Evolutionary conservation across 805 yeast species (phyloP), one percentile per base, ranked within the genome.

Genomic region (Scheffersomyces stipitis): DNA sequence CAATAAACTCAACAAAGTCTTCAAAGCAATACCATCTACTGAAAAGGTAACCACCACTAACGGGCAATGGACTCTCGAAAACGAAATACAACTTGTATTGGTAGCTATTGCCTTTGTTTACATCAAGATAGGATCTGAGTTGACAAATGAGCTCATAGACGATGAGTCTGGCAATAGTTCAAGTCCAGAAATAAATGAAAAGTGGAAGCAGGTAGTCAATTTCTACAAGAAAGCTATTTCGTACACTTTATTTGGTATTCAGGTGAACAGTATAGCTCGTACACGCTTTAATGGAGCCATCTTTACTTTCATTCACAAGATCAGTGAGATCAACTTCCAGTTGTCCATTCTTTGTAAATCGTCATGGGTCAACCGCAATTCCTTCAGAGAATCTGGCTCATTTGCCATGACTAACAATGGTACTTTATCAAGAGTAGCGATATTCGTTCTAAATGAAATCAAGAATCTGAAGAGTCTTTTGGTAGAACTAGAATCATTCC

Each of bases 351-450:
- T 69, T 27, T 54, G 64, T 23, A 69, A 69, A 42, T 60, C 60
- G 15, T 58, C 67, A 10, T 64, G 71, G 70, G 31, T 56, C 15
- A 66, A 63, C 42, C 45, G 75, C 26, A 45, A 40, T 27, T 33
- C 40, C 7, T 34, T 36, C 15, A 37, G 33, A 12, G 26, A 31
- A 28, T 30, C 33, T 14, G 34, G 40, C 6, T 26, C 42, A 12
- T 33, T 45, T 12, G 31, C 34, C n/a, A 41, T 54, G 14, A 40
- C 57, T 37, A 56, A 62, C 28, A 63, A 69, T 43, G 70, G 75
- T 2, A 65, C 69, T 1, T 48, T 74, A n/a, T 57, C 73, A 10
- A 52, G 76, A 38, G 73, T 74, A 8, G 66, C 77, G 3, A 62
- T 74, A 1, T 69, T 49, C 47, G 50, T 68, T 4, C 43, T 60